These are phyloP conservation scores for Cryphonectria carpinicola DNA, from an alignment of 2,329 filamentous ascomycete species.

Conservation along the genomic window DNA sequence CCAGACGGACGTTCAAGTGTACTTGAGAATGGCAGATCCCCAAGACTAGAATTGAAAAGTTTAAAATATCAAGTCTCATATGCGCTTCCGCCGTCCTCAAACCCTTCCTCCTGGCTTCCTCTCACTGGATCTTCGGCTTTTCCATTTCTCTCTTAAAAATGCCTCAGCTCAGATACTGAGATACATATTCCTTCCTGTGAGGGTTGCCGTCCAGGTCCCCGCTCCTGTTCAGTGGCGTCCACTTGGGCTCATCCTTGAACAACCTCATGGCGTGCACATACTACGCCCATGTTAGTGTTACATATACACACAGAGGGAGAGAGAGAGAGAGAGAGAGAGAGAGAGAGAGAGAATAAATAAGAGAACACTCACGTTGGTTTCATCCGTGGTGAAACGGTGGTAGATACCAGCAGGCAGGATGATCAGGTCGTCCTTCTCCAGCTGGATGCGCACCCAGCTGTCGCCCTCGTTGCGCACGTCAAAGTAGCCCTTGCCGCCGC, in stretches of 20 bases:
- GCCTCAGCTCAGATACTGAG: constrained; percentile 44
- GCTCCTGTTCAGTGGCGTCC: constrained; percentile 88
- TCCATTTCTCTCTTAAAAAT: background rate
- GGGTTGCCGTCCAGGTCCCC: constrained; percentile 77
- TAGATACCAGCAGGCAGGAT: constrained; percentile 95
- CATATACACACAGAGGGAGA: constrained; percentile 6
- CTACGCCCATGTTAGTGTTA: constrained; percentile 49
- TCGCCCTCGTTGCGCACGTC: constrained; percentile 85
- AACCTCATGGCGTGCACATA: constrained; percentile 95
- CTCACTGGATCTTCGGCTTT: no score
- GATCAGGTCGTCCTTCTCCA: constrained; percentile 88
- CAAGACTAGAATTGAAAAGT: background rate
- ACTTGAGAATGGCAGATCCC: background rate
- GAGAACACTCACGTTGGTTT: constrained; percentile 73
- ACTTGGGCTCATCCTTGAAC: constrained; percentile 98
- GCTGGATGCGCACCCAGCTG: constrained; percentile 83
- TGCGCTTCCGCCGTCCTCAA: background rate
- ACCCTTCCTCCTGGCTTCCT: background rate
- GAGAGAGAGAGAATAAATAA: background rate
- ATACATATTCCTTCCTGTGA: constrained; percentile 78
- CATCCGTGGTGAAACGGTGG: constrained; percentile 95
- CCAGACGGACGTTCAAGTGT: background rate
- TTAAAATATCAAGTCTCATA: background rate
- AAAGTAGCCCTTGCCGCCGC: constrained; percentile 87
- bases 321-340: no score